Evolutionary conservation across 805 yeast genomes (phyloP), one percentile per base, ranked within the genome.

Genomic region (Saccharomyces kudriavzevii): DNA sequence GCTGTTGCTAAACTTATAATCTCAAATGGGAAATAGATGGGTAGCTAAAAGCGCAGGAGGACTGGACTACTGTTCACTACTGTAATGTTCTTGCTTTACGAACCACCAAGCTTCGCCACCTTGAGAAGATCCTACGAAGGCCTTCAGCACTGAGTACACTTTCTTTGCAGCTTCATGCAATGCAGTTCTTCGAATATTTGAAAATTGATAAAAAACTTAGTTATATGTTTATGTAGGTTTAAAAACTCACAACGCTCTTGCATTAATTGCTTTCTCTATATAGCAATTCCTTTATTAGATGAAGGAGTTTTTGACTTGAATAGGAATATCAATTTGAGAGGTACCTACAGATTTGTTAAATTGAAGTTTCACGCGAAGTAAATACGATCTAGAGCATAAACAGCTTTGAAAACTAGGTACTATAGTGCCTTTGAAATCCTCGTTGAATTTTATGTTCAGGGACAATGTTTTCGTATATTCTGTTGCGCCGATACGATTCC

Each of bases 321-420:
- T 26, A 28, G 56, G 54, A 25, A 54, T 28, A 22, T 48, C 51
- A 11, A 52, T 28, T 5, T 28, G 20, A 5, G 45, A 22, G 2
- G 40, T 24, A 5, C 53, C 51, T 2, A 31, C 28, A 4, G 48
- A 27, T 8, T 45, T 47, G 11, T 53, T 51, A 47, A 64, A 71
- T 53, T 63, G 67, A 9, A 73, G 71, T 27, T 59, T 57, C 1
- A 75, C 69, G 55, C 75, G 78, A 50, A 76, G 60, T 52, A 75
- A 70, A 57, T 77, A 76, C 0, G 73, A 56, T 50, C 79, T 62
- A 1, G 79, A 78, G 10, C 75, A 70, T 54, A 76, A 64, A 58
- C 80, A 76, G 47, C 65, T 70, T 49, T 75, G 78, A 57, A 74
- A 76, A 31, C 72, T 67, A 2, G 80, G 80, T 13, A 74, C 60